phyloP scores from a whole-genome alignment of 1,284 basidiomycete genomes.

The Phlebopus sp. region DNA sequence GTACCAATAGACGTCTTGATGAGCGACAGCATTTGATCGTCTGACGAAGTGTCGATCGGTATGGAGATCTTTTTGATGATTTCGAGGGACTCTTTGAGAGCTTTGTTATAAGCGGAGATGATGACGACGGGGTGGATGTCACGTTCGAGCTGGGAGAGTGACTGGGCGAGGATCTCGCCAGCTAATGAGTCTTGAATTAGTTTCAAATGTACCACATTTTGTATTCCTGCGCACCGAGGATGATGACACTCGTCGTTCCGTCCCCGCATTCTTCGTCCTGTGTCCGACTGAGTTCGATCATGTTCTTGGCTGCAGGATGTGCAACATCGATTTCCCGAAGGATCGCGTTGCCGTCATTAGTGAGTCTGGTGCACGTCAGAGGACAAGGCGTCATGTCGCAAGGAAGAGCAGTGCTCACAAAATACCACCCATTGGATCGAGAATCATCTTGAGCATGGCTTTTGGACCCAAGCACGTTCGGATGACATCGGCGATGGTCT shows the following conservation, averaged over 20 bases:
- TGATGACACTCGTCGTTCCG: slow-evolving; percentile 97
- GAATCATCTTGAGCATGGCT: slow-evolving; percentile 99
- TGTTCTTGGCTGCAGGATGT: slow-evolving; percentile 97
- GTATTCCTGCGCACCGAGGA: slow-evolving; percentile 67
- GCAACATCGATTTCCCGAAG: slow-evolving; percentile 97
- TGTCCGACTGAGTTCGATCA: slow-evolving; percentile 97
- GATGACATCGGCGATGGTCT: slow-evolving; percentile 99
- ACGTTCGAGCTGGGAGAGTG: slow-evolving; percentile 87
- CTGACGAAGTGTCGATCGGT: slow-evolving; percentile 86
- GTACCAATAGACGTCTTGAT: slow-evolving; percentile 99
- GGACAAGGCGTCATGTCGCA: neutral
- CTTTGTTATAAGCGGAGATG: slow-evolving; percentile 97
- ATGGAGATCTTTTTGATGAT: slow-evolving; percentile 87
- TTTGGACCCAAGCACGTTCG: slow-evolving; percentile 96
- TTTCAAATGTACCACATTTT: neutral
- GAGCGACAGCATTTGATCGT: slow-evolving; percentile 91
- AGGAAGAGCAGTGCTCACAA: slow-evolving; percentile 53
- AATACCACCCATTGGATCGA: slow-evolving; percentile 97
- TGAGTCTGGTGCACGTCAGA: slow-evolving; percentile 55
- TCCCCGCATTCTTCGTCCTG: slow-evolving; percentile 99
- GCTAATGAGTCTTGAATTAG: slow-evolving; percentile 46
- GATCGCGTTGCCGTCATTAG: slow-evolving; percentile 98
- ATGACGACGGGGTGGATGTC: slow-evolving; percentile 99
- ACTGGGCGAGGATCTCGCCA: slow-evolving; percentile 98
- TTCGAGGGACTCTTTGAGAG: slow-evolving; percentile 86